phyloP scores from a whole-genome alignment of 192 early-diverging fungal genomes.

The Gaertneriomyces sp. region DNA sequence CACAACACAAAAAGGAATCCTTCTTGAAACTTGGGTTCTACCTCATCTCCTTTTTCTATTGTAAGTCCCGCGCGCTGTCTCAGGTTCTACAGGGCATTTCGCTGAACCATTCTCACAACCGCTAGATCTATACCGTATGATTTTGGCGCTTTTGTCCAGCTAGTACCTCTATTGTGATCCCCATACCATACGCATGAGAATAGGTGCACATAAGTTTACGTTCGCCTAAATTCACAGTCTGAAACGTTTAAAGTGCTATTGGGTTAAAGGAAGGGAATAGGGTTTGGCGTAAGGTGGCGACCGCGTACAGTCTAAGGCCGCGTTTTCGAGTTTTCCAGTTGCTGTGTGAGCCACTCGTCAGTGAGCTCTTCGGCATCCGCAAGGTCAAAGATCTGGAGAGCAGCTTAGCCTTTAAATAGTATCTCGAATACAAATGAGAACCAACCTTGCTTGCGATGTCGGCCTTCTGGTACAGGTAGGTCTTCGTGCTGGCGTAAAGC shows the following conservation, averaged over 20 bases:
- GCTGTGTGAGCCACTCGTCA: conserved; percentile 61
- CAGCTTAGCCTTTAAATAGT: neutral
- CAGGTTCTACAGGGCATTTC: neutral
- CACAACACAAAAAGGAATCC: conserved; percentile 91
- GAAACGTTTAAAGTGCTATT: too few relatives aligned
- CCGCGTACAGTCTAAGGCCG: conserved; percentile 22
- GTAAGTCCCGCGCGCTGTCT: conserved; percentile 11
- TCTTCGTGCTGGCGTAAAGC: conserved; percentile 36
- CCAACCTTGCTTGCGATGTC: conserved; percentile 59
- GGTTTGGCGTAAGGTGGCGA: too few relatives aligned
- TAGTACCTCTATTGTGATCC: too few relatives aligned
- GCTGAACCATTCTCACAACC: neutral
- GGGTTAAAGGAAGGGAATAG: too few relatives aligned
- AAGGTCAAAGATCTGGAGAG: conserved; percentile 61
- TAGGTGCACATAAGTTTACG: too few relatives aligned
- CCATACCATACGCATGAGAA: too few relatives aligned
- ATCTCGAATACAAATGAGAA: neutral
- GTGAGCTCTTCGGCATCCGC: conserved; percentile 63
- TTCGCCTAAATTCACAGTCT: too few relatives aligned
- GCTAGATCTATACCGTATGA: conserved; percentile 37
- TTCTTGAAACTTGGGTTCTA: conserved; percentile 98
- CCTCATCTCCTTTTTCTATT: conserved; percentile 91
- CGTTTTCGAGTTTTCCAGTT: conserved; percentile 45
- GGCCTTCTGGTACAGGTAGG: conserved; percentile 32
- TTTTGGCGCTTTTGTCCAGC: conserved; percentile 18